phyloP scores from a whole-genome alignment of 2,329 filamentous ascomycete species.

The Cercospora zeae-maydis region DNA sequence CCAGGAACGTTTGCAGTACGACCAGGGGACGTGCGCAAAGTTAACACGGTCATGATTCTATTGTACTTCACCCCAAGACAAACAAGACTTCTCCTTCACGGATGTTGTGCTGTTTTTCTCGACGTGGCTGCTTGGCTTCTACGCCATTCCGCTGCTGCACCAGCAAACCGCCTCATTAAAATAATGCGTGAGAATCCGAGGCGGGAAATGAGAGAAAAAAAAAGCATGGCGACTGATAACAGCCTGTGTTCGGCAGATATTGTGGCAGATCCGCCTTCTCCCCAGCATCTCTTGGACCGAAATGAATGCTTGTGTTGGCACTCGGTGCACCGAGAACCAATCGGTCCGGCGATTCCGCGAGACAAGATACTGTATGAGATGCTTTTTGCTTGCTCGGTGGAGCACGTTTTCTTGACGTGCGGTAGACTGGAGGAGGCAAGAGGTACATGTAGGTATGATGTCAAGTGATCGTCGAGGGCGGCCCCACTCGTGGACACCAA shows the following conservation, averaged over 20 bases:
- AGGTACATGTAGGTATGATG: too few species aligned
- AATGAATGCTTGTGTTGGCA: not conserved
- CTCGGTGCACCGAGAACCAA: not conserved
- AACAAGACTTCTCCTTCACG: not conserved
- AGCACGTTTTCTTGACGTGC: slow-evolving; percentile 1
- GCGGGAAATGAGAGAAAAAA: too few species aligned
- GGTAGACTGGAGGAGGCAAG: too few species aligned
- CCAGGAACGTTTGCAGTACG: not conserved
- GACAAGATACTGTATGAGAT: slow-evolving; percentile 8
- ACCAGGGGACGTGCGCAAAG: not conserved
- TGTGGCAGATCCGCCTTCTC: not conserved
- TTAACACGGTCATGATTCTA: not conserved
- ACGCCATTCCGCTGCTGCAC: too few species aligned
- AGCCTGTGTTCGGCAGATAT: not conserved
- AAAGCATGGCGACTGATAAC: not conserved
- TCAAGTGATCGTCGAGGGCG: not conserved
- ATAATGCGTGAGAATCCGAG: too few species aligned
- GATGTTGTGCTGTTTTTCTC: not conserved
- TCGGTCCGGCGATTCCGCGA: not conserved
- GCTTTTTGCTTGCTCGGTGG: slow-evolving; percentile 11
- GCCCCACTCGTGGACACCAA: not conserved
- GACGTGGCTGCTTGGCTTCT: not conserved
- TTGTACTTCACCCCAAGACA: not conserved
- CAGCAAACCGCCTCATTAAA: too few species aligned
- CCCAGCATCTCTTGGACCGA: not conserved